phyloP scores from a whole-genome alignment of 108 stramenopile species.

The Nannochloropsis salina region DNA sequence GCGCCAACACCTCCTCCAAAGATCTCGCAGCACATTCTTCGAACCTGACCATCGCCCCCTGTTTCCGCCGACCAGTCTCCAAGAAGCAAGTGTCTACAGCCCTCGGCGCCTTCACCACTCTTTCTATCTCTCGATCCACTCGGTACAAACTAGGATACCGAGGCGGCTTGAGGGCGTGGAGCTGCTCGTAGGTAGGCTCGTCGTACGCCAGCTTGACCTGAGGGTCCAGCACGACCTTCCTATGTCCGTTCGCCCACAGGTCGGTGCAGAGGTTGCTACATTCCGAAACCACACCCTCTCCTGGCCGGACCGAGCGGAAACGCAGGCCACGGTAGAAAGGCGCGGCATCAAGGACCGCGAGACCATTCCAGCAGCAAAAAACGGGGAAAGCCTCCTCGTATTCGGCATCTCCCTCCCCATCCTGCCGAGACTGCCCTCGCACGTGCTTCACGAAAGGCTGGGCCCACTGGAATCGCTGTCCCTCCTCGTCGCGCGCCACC shows the following conservation, averaged over 20 bases:
- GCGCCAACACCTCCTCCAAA: not conserved
- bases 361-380: constrained; percentile 14
- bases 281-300: not conserved
- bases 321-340: constrained; percentile 14
- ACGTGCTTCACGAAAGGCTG: not conserved
- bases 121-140: not conserved
- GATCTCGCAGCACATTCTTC: not conserved
- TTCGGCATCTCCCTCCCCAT: not conserved
- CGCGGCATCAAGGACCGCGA: not conserved
- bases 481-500: constrained; percentile 14
- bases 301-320: not conserved
- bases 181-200: not conserved
- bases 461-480: not conserved
- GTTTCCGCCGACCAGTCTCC: not conserved
- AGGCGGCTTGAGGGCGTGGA: not conserved
- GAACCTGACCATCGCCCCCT: not conserved
- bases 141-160: not conserved
- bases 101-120: not conserved
- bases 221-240: constrained; percentile 1
- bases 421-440: not conserved
- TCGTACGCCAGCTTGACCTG: constrained; percentile 10
- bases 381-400: not conserved
- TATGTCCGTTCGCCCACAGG: constrained; percentile 12
- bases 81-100: not conserved
- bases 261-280: not conserved